A percentile compares a stretch with the other conserved stretches of the same genome.
Conservation (phyloP, 2,329 filamentous ascomycete species). For the Catunica adiposa region DNA sequence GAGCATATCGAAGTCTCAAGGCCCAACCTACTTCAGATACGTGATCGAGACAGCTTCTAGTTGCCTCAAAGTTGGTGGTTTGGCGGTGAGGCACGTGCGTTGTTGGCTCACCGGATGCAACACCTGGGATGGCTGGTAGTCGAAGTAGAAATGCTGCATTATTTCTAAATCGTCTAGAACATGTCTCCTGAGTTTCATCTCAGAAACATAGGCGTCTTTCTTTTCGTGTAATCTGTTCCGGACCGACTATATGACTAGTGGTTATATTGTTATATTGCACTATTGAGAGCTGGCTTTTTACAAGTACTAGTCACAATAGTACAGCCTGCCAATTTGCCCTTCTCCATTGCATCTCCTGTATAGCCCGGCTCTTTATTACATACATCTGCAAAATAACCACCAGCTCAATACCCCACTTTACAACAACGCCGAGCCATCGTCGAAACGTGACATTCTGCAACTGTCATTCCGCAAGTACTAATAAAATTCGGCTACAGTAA, state of each 20-base stretch:
- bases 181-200: slow-evolving; percentile 13
- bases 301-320: too few species aligned
- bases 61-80: not conserved
- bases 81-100: slow-evolving; percentile 13
- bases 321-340: not conserved
- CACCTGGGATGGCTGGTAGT: slow-evolving; percentile 7
- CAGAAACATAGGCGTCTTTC: not conserved
- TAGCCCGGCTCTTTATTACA: too few species aligned
- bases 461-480: not conserved
- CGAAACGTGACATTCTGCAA: not conserved
- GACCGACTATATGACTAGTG: too few species aligned
- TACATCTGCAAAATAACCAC: too few species aligned
- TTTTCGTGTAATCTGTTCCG: not conserved
- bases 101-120: slow-evolving; percentile 12
- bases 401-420: too few species aligned
- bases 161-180: not conserved
- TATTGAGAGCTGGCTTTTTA: not conserved
- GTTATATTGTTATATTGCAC: not conserved
- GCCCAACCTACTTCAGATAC: not conserved
- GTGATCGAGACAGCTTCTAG: not conserved
- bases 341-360: not conserved
- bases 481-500: slow-evolving; percentile 20
- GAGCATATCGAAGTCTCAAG: not conserved
- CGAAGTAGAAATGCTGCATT: slow-evolving; percentile 6
- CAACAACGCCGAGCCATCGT: not conserved